phyloP scores from a whole-genome alignment of 257 asterid species.

The Apocynum venetum region DNA sequence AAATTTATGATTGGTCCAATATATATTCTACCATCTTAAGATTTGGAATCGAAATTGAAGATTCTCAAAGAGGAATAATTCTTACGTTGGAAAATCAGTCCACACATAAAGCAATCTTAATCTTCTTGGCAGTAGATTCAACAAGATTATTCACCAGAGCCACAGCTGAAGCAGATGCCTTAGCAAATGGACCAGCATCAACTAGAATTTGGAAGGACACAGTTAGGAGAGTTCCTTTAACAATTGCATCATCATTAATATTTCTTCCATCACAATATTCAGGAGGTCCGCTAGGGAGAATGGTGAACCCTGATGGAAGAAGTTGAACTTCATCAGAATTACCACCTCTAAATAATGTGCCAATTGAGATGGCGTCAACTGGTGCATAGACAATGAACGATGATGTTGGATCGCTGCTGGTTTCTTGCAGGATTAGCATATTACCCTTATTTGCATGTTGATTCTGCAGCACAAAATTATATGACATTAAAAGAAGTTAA shows the following conservation, averaged over 20 bases:
- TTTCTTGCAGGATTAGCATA: constrained; percentile 19
- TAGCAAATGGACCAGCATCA: neutral
- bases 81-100: neutral
- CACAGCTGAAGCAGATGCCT: neutral
- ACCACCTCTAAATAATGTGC: neutral
- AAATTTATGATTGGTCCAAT: no score
- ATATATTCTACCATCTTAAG: neutral
- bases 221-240: neutral
- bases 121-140: neutral
- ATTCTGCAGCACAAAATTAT: neutral
- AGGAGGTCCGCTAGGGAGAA: neutral
- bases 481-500: no score
- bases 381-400: constrained; percentile 20
- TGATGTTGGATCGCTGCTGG: constrained; percentile 3
- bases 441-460: neutral
- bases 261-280: no score
- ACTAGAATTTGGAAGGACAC: neutral
- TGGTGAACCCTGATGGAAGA: constrained; percentile 2
- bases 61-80: neutral
- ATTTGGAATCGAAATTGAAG: neutral
- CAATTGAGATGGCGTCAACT: neutral
- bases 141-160: neutral
- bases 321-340: neutral
- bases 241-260: no score
- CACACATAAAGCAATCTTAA: neutral